These are phyloP conservation scores for Diaporthe australafricana DNA, from an alignment of 2,329 filamentous ascomycete species.

Conservation along the genomic window DNA sequence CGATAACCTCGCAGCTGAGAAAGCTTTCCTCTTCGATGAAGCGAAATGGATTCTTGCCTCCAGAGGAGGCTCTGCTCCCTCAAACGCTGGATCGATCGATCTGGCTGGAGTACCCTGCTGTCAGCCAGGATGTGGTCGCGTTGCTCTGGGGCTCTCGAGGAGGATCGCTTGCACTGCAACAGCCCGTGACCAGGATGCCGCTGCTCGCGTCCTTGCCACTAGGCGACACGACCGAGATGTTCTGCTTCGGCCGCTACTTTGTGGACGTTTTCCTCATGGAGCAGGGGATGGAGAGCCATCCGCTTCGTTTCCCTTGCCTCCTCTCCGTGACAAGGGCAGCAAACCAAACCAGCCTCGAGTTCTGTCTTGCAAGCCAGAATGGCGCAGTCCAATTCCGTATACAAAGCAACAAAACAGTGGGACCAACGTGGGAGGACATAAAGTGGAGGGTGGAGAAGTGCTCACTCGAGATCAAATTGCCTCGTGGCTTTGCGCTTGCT, in stretches of 20 bases:
- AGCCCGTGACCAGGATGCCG: conserved; percentile 58
- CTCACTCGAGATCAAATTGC: conserved; percentile 76
- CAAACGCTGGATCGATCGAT: conserved; percentile 84
- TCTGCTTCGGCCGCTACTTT: conserved; percentile 83
- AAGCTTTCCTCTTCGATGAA: conserved; percentile 87
- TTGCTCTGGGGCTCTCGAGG: conserved; percentile 74
- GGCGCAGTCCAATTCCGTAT: conserved; percentile 81
- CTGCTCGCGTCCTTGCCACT: conserved; percentile 79
- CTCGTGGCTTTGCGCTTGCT: conserved; percentile 79
- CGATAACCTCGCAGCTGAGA: conserved; percentile 73
- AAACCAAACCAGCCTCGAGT: conserved; percentile 76
- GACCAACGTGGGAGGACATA: conserved; percentile 84
- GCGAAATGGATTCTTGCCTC: conserved; percentile 81
- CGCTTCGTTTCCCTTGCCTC: conserved; percentile 78
- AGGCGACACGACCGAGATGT: conserved; percentile 78
- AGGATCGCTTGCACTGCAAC: conserved; percentile 61
- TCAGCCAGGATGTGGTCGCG: conserved; percentile 78
- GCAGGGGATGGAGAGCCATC: conserved; percentile 74
- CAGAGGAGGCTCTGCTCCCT: conserved; percentile 75
- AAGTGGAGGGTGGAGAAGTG: conserved; percentile 79
- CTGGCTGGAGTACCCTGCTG: conserved; percentile 81
- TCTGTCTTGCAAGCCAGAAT: conserved; percentile 83
- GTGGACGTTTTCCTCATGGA: conserved; percentile 82
- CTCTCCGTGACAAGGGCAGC: conserved; percentile 80
- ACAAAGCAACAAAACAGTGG: conserved; percentile 73